phyloP scores from a whole-genome alignment of 2,329 filamentous ascomycete genomes.

The Colletotrichum melonis region DNA sequence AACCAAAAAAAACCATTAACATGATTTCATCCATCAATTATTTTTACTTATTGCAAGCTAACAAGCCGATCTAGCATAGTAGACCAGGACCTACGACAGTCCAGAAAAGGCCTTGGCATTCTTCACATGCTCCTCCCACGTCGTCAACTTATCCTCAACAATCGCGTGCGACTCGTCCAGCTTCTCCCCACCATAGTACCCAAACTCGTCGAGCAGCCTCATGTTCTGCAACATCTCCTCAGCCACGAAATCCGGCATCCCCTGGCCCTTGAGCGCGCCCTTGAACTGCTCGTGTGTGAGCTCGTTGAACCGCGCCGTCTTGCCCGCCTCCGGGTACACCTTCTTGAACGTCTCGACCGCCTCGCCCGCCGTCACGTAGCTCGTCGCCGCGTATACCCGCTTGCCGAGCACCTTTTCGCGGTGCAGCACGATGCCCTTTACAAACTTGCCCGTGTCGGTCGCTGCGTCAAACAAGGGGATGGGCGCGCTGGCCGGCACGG shows the following conservation, averaged over 20 bases:
- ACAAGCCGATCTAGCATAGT: background rate
- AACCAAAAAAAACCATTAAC: background rate
- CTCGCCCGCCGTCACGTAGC: slow-evolving; percentile 48
- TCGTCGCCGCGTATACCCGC: slow-evolving; percentile 48
- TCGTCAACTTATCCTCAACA: slow-evolving; percentile 49
- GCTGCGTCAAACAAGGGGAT: slow-evolving; percentile 49
- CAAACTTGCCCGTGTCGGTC: slow-evolving; percentile 55
- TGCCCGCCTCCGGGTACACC: slow-evolving; percentile 49
- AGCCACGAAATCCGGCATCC: slow-evolving; percentile 40
- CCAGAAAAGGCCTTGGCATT: slow-evolving; percentile 46
- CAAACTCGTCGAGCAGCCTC: slow-evolving; percentile 53
- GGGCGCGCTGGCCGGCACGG: slow-evolving; percentile 42
- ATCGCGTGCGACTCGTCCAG: slow-evolving; percentile 46
- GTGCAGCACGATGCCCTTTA: slow-evolving; percentile 43
- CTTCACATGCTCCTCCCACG: slow-evolving; percentile 52
- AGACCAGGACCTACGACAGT: slow-evolving; percentile 44
- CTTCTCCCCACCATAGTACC: slow-evolving; percentile 52
- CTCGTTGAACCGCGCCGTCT: slow-evolving; percentile 43
- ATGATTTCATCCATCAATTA: background rate
- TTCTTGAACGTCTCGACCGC: slow-evolving; percentile 43
- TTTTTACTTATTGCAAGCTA: background rate
- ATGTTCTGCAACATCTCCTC: slow-evolving; percentile 56
- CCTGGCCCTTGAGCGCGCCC: slow-evolving; percentile 43
- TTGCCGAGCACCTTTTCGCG: slow-evolving; percentile 43
- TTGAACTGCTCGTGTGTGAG: slow-evolving; percentile 49